Base-by-base conservation (phyloP, 2,329 filamentous ascomycete genomes). In the Penicillium sp. region DNA sequence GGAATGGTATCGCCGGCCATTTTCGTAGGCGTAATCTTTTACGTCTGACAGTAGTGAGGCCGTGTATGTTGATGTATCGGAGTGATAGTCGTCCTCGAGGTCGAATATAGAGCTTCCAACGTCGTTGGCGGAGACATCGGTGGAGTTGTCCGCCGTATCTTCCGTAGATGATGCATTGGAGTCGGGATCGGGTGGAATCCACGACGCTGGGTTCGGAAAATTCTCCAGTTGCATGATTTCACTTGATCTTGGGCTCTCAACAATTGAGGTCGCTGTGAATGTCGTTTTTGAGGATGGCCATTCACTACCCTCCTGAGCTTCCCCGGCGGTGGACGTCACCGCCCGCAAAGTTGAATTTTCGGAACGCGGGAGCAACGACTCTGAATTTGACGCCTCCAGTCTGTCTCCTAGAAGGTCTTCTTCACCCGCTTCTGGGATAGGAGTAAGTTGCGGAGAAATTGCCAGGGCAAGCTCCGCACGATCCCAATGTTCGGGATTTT, bases 1-100 rank as follows among this genome's bases (percentile, higher is more conserved):
- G 55, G 66, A 67, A 37, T 71, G 69, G 41, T 71, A 72, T 19
- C 69, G 64, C 22, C 70, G 67, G 7, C 69, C 69, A 52, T 72
- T 68, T 47, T 68, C 66, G 37, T 68, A 68, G 2, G 60, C 44
- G 35, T 63, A 67, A 51, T 66, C 60, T 47, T 67, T 63, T 18
- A 67, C 65, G 27, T 65, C 59, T 3, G 66, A 68, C 6, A 68
- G 56, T 7, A 68, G 40, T 2, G 66, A 68, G 1, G 66, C 65
- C 11, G 66, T 68, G 9, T 66, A 61, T 24, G 40, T 65, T 7
- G 66, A 66, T 14, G 55, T 65, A 6, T 66, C 66, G 10, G 64
- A 64, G 16, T 61, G 18, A 40, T 65, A 63, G 16, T n/a, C 18
- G 11, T 51, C 49, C 6, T 65, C 58, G 11, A 66, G 60, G 19